These are phyloP conservation scores for Mediolabrus comicus DNA, from an alignment of 108 stramenopile species.

Conservation along the genomic window DNA sequence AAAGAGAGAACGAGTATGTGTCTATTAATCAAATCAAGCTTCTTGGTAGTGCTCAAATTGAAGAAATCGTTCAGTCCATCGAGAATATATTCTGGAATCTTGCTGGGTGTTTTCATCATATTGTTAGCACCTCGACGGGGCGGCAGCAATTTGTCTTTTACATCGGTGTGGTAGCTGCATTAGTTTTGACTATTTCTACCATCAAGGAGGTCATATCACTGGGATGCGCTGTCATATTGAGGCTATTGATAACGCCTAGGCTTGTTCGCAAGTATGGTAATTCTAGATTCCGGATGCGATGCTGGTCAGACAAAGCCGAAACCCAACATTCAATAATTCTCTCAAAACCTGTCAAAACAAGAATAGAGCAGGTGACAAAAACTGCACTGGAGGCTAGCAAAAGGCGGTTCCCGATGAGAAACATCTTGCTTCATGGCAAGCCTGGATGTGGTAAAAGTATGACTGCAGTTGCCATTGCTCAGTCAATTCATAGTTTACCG, in stretches of 20 bases:
- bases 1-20: constrained; percentile 43
- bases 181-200: constrained; percentile 36
- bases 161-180: constrained; percentile 17
- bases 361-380: constrained; percentile 31
- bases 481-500: constrained; percentile 64
- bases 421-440: constrained; percentile 78
- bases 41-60: constrained; percentile 37
- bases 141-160: constrained; percentile 43
- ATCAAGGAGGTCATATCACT: constrained; percentile 43
- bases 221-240: constrained; percentile 29
- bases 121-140: constrained; percentile 36
- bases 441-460: constrained; percentile 89
- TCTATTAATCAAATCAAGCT: constrained; percentile 41
- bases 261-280: constrained; percentile 57
- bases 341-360: constrained; percentile 13
- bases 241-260: constrained; percentile 37
- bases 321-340: constrained; percentile 31
- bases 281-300: background rate
- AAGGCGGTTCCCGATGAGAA: constrained; percentile 61
- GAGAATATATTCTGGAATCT: constrained; percentile 45
- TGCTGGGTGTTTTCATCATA: constrained; percentile 27
- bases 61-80: constrained; percentile 40
- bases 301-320: background rate
- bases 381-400: constrained; percentile 35
- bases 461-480: constrained; percentile 73